Evolutionary conservation across 257 asterid species (phyloP).

Genomic region (Sherardia arvensis): DNA sequence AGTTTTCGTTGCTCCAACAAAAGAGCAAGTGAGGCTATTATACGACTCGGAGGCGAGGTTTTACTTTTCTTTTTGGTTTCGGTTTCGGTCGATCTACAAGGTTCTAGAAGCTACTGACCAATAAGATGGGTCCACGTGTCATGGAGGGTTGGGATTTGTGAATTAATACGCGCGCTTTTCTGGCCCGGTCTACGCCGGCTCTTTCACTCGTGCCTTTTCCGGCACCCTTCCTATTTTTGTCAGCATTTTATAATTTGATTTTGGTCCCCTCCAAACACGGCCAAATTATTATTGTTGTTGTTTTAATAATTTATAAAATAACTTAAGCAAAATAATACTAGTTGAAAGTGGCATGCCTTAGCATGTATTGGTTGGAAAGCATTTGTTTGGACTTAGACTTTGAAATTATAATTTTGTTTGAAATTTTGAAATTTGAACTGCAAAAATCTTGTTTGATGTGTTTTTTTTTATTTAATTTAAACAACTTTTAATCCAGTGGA

Average conservation of each 20-base stretch:
- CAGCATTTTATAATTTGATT: not conserved
- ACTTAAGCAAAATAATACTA: too few relatives aligned
- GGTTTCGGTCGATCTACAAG: slow-evolving; percentile 1
- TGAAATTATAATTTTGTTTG: too few relatives aligned
- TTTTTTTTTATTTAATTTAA: too few relatives aligned
- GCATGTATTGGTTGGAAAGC: too few relatives aligned
- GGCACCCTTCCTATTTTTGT: not conserved
- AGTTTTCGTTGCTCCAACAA: not conserved
- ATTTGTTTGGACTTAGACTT: too few relatives aligned
- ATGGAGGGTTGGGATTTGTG: not conserved
- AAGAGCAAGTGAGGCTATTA: not conserved
- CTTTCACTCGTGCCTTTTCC: not conserved
- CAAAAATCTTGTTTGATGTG: too few relatives aligned
- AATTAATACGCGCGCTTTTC: not conserved
- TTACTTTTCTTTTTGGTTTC: slow-evolving; percentile 12
- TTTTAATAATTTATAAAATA: too few relatives aligned
- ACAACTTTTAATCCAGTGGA: too few relatives aligned
- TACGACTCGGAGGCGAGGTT: not conserved
- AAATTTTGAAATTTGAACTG: too few relatives aligned
- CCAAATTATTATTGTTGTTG: too few relatives aligned
- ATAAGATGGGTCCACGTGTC: slow-evolving; percentile 12
- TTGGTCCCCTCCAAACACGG: not conserved
- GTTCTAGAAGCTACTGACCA: slow-evolving; percentile 19
- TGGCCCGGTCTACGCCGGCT: not conserved
- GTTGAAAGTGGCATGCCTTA: too few relatives aligned